A percentile compares a stretch with the other conserved stretches of the same genome.
Evolutionary conservation across 2,329 filamentous ascomycete genomes (phyloP).

Genomic region (Fusarium redolens): DNA sequence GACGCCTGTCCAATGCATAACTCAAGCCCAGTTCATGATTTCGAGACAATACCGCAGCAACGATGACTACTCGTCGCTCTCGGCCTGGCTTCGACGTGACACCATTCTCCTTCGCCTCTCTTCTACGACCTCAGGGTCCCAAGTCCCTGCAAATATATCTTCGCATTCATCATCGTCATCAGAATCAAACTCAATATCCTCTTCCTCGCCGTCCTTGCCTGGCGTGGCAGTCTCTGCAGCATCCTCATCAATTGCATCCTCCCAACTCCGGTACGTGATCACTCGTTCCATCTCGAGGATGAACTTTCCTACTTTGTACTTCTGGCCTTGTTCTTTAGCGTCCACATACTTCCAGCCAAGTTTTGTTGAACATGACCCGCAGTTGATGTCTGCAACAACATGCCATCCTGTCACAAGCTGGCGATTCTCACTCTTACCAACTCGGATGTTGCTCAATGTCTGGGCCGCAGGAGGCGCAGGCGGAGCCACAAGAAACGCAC

Average conservation of each 20-base stretch:
- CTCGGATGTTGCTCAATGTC: conserved; percentile 64
- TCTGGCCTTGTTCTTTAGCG: conserved; percentile 67
- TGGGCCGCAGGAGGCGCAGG: conserved; percentile 41
- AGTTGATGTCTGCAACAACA: conserved; percentile 72
- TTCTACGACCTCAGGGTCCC: conserved; percentile 66
- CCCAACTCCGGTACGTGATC: conserved; percentile 65
- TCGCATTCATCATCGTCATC: conserved; percentile 75
- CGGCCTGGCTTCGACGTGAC: conserved; percentile 41
- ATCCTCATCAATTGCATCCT: conserved; percentile 42
- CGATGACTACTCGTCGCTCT: conserved; percentile 16
- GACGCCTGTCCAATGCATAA: conserved; percentile 35
- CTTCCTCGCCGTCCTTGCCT: conserved; percentile 22
- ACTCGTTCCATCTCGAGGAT: conserved; percentile 72
- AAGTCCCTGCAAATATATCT: conserved; percentile 71
- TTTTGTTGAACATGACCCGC: conserved; percentile 64
- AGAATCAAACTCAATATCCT: conserved; percentile 67
- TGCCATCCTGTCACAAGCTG: conserved; percentile 72
- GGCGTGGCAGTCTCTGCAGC: conserved; percentile 8
- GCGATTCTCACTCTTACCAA: conserved; percentile 66
- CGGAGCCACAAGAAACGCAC: conserved; percentile 69
- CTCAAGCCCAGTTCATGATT: neutral
- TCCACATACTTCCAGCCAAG: conserved; percentile 78
- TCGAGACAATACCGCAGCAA: conserved; percentile 12
- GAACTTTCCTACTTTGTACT: conserved; percentile 77
- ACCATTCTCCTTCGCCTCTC: conserved; percentile 57